phyloP scores from a whole-genome alignment of 225 moss, liverwort and hornwort species.

The Marchantia paleacea region DNA sequence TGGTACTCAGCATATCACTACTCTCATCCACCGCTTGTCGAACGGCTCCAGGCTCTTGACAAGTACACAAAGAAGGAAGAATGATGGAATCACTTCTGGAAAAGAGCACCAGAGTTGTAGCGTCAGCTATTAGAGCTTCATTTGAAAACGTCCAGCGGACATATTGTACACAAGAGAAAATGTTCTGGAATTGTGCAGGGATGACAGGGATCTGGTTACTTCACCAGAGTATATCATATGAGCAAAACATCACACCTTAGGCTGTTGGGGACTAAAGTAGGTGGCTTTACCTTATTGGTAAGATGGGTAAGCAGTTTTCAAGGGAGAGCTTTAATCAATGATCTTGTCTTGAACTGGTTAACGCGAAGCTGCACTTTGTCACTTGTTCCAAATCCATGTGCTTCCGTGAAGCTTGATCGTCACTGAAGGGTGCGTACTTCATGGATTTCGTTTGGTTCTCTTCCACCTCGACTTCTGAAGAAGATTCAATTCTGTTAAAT shows the following conservation, averaged over 20 bases:
- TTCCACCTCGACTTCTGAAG: no score
- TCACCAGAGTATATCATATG: not conserved
- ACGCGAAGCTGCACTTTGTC: not conserved
- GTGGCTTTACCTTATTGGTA: not conserved
- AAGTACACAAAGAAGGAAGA: slow-evolving; percentile 57
- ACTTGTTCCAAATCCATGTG: not conserved
- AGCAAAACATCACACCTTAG: not conserved
- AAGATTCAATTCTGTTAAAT: no score
- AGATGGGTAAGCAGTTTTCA: not conserved
- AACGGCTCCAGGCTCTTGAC: slow-evolving; percentile 89
- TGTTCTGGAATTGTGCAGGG: not conserved
- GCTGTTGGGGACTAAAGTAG: not conserved
- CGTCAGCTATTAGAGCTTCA: not conserved
- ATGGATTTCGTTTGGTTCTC: no score
- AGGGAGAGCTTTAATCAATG: slow-evolving; percentile 8
- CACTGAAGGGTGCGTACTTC: not conserved
- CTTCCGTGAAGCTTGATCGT: not conserved
- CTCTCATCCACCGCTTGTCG: slow-evolving; percentile 95
- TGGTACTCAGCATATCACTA: slow-evolving; percentile 98
- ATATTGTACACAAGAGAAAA: slow-evolving; percentile 4
- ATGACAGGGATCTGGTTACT: not conserved
- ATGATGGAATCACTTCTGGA: slow-evolving; percentile 8
- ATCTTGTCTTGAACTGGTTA: slow-evolving; percentile 10
- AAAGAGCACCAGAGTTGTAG: not conserved
- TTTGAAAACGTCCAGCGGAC: not conserved